These are phyloP conservation scores for Astrephomene gubernaculifera DNA, from an alignment of 139 green algal genomes.

Conservation along the genomic window DNA sequence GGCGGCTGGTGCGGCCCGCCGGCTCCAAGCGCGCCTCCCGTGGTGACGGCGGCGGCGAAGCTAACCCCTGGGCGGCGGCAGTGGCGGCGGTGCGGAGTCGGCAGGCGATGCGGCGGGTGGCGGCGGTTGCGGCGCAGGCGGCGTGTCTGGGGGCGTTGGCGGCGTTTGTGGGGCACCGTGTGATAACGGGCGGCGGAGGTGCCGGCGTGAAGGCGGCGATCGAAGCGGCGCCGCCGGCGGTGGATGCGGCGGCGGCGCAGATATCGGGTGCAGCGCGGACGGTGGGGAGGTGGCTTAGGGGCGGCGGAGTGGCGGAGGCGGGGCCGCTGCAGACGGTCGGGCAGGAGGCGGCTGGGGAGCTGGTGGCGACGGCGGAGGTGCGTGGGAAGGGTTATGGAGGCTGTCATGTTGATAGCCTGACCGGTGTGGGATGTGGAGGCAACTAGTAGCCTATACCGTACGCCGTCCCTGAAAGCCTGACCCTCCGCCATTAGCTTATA, in stretches of 20 bases:
- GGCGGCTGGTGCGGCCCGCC: no score
- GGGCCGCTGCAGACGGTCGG: background rate
- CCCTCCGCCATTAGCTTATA: no score
- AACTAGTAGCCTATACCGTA: no score
- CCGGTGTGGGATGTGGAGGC: no score
- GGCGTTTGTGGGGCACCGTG: slow-evolving; percentile 19
- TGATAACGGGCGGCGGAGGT: background rate
- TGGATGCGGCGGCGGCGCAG: slow-evolving; percentile 25
- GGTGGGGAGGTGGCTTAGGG: background rate
- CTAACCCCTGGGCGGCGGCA: background rate
- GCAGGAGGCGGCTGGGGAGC: background rate
- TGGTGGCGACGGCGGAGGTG: background rate
- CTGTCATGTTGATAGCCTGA: no score
- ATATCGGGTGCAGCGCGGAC: background rate
- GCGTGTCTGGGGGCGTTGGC: slow-evolving; percentile 23
- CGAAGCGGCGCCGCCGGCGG: background rate
- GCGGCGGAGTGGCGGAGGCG: background rate
- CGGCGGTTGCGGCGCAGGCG: slow-evolving; percentile 34
- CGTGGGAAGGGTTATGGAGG: background rate
- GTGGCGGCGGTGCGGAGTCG: background rate
- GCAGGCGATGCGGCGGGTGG: slow-evolving; percentile 1
- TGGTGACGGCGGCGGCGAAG: background rate
- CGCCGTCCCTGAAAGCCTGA: no score
- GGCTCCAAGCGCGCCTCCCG: no score
- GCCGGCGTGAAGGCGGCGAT: background rate